phyloP scores from a whole-genome alignment of 2,329 filamentous ascomycete species.

The Colletotrichum liaoningense region DNA sequence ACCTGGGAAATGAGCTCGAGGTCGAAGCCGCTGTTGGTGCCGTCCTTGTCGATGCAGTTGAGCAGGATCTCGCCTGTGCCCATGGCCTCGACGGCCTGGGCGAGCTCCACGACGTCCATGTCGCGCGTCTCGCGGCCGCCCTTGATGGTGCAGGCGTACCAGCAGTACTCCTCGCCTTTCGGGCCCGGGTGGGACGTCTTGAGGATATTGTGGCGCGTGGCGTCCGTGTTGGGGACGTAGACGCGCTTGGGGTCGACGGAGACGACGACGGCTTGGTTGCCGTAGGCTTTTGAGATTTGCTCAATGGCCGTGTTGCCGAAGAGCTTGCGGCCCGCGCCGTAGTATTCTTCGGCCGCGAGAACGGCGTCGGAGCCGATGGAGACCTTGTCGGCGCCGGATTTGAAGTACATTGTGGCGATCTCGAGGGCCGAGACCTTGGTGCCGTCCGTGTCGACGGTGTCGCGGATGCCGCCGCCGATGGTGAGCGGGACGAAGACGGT shows the following conservation, averaged over 20 bases:
- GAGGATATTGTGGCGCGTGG: conserved; percentile 79
- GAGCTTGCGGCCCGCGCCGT: conserved; percentile 74
- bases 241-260: conserved; percentile 94
- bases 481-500: conserved; percentile 97
- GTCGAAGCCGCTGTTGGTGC: conserved; percentile 94
- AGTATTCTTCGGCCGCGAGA: conserved; percentile 91
- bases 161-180: conserved; percentile 84
- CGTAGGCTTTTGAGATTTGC: conserved; percentile 92
- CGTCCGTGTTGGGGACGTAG: conserved; percentile 80
- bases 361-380: conserved; percentile 97
- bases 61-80: conserved; percentile 93
- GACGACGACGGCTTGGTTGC: conserved; percentile 96
- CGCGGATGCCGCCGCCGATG: conserved; percentile 93
- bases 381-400: conserved; percentile 96
- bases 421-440: conserved; percentile 89
- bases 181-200: conserved; percentile 77
- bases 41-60: conserved; percentile 98
- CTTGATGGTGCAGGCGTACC: conserved; percentile 98
- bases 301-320: conserved; percentile 92
- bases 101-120: conserved; percentile 90
- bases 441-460: conserved; percentile 90
- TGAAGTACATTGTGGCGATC: conserved; percentile 97
- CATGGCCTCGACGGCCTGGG: conserved; percentile 93
- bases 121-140: conserved; percentile 95
- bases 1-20: conserved; percentile 90